Evolutionary conservation across 208 protist genomes (phyloP).

Genomic region (Leishmania amazonensis): DNA sequence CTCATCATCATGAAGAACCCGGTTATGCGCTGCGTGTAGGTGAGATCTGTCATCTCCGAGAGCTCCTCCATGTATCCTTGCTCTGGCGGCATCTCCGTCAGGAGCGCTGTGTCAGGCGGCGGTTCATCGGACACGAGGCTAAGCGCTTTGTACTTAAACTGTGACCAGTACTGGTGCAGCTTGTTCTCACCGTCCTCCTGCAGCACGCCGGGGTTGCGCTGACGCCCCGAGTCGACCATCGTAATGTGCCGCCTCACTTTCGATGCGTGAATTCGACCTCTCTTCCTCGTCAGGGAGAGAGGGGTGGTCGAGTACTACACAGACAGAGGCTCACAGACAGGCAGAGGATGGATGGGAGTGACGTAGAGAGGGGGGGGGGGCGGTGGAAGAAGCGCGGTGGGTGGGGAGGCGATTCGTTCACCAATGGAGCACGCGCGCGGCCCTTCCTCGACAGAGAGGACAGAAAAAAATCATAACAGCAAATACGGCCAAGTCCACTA

Average conservation of each 20-base stretch:
- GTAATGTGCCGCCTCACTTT: slow-evolving; percentile 18
- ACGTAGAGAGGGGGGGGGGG: neutral
- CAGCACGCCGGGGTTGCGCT: slow-evolving; percentile 26
- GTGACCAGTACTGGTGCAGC: slow-evolving; percentile 54
- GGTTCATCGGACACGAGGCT: slow-evolving; percentile 58
- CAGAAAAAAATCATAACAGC: too few species aligned
- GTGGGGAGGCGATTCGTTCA: too few species aligned
- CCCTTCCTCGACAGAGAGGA: too few species aligned
- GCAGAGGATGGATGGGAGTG: neutral
- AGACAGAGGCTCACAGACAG: neutral
- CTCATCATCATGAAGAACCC: slow-evolving; percentile 83
- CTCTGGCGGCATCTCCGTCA: slow-evolving; percentile 56
- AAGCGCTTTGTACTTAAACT: slow-evolving; percentile 47
- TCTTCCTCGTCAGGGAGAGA: neutral
- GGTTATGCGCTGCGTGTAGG: slow-evolving; percentile 78
- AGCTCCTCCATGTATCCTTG: slow-evolving; percentile 49
- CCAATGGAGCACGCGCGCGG: too few species aligned
- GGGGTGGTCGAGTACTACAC: neutral
- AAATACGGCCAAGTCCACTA: too few species aligned
- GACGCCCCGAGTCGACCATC: slow-evolving; percentile 19
- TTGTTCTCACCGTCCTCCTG: slow-evolving; percentile 14
- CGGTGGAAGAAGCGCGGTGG: too few species aligned
- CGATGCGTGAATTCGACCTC: neutral
- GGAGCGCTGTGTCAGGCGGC: slow-evolving; percentile 47
- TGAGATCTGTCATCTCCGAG: slow-evolving; percentile 75